Conservation (phyloP, 2,329 filamentous ascomycete species). For the Pseudogymnoascus sp. region DNA sequence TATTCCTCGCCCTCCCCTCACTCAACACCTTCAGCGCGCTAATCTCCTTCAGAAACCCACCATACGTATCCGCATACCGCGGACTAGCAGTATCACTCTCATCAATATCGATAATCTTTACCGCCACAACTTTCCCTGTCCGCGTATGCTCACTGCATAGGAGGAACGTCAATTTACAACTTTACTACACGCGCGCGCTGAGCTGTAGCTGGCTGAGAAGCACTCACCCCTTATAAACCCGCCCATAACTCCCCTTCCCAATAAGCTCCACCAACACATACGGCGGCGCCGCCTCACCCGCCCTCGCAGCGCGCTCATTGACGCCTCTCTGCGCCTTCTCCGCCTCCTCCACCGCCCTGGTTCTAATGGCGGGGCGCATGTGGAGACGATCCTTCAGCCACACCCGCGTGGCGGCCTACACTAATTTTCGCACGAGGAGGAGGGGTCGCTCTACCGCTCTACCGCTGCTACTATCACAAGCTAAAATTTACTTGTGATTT, state of each 20-base stretch:
- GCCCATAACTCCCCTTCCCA: conserved; percentile 66
- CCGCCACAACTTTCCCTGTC: conserved; percentile 49
- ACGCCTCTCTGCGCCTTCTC: conserved; percentile 61
- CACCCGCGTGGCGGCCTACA: not conserved
- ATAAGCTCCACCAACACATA: conserved; percentile 65
- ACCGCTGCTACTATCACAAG: not conserved
- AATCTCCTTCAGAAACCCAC: conserved; percentile 63
- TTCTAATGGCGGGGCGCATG: conserved; percentile 42
- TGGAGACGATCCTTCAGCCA: conserved; percentile 26
- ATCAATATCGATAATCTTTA: conserved; percentile 82
- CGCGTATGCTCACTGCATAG: conserved; percentile 20
- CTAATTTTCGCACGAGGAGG: not conserved
- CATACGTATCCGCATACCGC: conserved; percentile 57
- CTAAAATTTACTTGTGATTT: not conserved
- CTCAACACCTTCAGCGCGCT: conserved; percentile 64
- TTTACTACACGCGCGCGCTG: not conserved
- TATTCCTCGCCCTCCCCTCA: conserved; percentile 66
- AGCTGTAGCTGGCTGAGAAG: too few relatives aligned
- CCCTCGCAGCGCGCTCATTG: conserved; percentile 52
- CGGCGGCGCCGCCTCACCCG: conserved; percentile 52
- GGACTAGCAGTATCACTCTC: conserved; percentile 63
- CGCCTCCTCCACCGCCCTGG: conserved; percentile 61
- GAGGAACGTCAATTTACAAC: not conserved
- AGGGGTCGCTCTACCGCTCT: not conserved
- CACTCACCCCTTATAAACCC: conserved; percentile 59